Conservation (phyloP, 1,284 basidiomycete genomes). For the Cutaneotrichosporon sp. region DNA sequence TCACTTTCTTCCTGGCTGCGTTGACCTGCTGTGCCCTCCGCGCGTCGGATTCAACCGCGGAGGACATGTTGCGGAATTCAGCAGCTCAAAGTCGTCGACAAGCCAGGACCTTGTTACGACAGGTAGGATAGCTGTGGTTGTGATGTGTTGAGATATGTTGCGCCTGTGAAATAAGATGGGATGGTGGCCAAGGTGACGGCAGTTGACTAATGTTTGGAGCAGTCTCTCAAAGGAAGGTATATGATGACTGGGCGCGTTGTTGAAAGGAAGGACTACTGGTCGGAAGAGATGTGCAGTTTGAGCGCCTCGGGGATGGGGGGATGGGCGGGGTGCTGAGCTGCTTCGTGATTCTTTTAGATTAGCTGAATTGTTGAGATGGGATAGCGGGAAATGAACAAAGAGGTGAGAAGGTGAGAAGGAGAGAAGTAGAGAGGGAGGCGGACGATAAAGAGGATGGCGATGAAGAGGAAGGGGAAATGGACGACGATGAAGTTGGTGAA, state of each 20-base stretch:
- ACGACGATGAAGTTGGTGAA: neutral
- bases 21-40: slow-evolving; percentile 32
- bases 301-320: neutral
- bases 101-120: neutral
- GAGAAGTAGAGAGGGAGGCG: neutral
- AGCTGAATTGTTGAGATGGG: too few relatives aligned
- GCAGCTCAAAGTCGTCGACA: neutral
- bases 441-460: neutral
- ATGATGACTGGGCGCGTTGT: slow-evolving; percentile 8
- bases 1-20: slow-evolving; percentile 39
- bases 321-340: too few relatives aligned
- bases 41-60: slow-evolving; percentile 12
- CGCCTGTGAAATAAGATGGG: neutral
- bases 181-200: neutral
- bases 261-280: slow-evolving; percentile 15
- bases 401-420: neutral
- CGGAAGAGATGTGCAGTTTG: neutral
- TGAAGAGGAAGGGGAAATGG: neutral
- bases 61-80: too few relatives aligned
- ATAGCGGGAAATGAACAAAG: too few relatives aligned
- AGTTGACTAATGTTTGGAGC: neutral
- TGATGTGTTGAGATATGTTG: neutral
- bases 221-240: neutral
- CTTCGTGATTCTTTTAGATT: too few relatives aligned
- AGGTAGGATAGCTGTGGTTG: neutral